Conservation (phyloP, 169 alveolate species). For the Theileria equi region DNA sequence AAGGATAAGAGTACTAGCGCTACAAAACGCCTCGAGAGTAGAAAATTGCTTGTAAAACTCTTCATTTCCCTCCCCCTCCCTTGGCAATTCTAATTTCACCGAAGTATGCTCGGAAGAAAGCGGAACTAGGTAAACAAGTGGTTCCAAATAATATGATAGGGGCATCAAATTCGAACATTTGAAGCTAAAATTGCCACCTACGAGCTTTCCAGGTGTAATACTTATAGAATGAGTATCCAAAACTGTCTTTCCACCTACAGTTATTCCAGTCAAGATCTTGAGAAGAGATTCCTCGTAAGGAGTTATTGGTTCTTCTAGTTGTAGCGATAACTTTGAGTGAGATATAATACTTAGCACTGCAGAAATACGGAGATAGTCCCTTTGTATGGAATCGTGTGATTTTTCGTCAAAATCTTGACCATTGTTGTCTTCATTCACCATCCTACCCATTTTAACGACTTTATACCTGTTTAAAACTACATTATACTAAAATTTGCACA, state of each 20-base stretch:
- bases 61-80: not conserved
- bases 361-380: constrained; percentile 36
- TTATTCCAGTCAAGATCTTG: constrained; percentile 35
- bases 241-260: constrained; percentile 55
- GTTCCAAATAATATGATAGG: constrained; percentile 58
- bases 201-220: constrained; percentile 49
- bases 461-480: constrained; percentile 84
- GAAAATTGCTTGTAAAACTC: constrained; percentile 26
- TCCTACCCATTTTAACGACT: constrained; percentile 32
- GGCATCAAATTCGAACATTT: constrained; percentile 35
- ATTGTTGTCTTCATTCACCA: not conserved
- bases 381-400: too few relatives aligned
- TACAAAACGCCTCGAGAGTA: constrained; percentile 40
- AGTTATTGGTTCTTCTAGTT: not conserved
- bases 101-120: constrained; percentile 33
- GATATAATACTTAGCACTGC: constrained; percentile 46
- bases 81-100: constrained; percentile 18
- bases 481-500: constrained; percentile 77
- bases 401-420: too few relatives aligned
- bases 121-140: constrained; percentile 43
- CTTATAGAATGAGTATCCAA: constrained; percentile 21
- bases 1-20: constrained; percentile 40
- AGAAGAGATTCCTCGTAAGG: constrained; percentile 42
- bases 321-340: constrained; percentile 24
- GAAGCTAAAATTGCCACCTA: constrained; percentile 43